Evolutionary conservation across 75 land plant species (phyloP).

Genomic region (Isoetes taiwanensis): DNA sequence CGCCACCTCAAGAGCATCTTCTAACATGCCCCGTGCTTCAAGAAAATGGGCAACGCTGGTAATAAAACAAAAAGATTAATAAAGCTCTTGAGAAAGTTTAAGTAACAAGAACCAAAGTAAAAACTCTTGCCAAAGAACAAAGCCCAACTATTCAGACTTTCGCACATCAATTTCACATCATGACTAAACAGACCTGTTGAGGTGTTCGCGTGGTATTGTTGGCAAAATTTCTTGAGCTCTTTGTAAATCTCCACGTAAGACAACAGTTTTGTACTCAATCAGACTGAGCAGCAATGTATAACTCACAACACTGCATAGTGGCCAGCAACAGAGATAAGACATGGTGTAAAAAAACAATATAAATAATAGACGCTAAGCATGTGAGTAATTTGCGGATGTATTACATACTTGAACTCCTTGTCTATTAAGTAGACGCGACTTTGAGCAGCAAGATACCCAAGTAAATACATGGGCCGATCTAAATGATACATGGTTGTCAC

Average conservation of each 20-base stretch:
- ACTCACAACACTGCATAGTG: conserved; percentile 64
- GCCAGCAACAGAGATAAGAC: background rate
- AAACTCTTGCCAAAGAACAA: background rate
- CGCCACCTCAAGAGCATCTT: conserved; percentile 86
- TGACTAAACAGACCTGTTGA: conserved; percentile 47
- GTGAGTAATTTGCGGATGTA: background rate
- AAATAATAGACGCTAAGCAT: background rate
- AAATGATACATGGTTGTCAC: conserved; percentile 98
- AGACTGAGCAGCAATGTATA: conserved; percentile 83
- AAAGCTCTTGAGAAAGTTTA: background rate
- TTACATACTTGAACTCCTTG: conserved; percentile 94
- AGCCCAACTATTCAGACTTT: background rate
- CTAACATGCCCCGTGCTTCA: conserved; percentile 92
- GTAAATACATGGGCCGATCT: conserved; percentile 95
- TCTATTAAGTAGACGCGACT: conserved; percentile 93
- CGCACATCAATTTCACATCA: background rate
- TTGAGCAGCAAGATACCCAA: conserved; percentile 91
- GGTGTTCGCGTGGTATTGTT: conserved; percentile 87
- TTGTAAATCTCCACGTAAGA: conserved; percentile 88
- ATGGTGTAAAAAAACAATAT: background rate
- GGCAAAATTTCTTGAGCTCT: conserved; percentile 82
- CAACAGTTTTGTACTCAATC: conserved; percentile 97
- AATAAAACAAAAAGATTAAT: conserved; percentile 2
- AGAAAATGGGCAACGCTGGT: conserved; percentile 86
- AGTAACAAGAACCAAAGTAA: background rate